phyloP scores from a whole-genome alignment of 2,329 filamentous ascomycete genomes.

The Colletotrichum liriopes region DNA sequence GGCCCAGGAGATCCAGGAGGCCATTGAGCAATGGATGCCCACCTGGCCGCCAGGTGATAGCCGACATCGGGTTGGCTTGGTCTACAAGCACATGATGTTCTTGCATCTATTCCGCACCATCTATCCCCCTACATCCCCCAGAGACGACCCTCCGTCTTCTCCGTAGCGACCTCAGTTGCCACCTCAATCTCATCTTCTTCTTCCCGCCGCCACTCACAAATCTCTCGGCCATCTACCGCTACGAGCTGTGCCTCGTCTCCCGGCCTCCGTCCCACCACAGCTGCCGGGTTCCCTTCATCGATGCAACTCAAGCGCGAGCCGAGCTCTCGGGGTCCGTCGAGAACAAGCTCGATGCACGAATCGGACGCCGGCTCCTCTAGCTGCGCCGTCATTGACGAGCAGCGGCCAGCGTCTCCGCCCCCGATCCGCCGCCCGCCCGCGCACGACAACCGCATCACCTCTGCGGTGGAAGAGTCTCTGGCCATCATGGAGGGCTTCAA shows the following conservation, averaged over 20 bases:
- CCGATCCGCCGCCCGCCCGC: conserved; percentile 63
- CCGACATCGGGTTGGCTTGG: conserved; percentile 68
- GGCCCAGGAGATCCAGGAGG: conserved; percentile 82
- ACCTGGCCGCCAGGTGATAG: conserved; percentile 71
- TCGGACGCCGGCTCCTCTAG: conserved; percentile 29
- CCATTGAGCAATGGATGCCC: conserved; percentile 82
- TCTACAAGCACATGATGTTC: conserved; percentile 79
- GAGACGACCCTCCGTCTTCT: conserved; percentile 38
- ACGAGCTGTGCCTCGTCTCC: conserved; percentile 56
- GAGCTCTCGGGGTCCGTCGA: conserved; percentile 53
- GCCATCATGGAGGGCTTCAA: conserved; percentile 69
- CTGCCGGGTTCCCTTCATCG: conserved; percentile 38
- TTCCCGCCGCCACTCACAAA: conserved; percentile 43
- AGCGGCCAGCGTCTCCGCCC: conserved; percentile 58
- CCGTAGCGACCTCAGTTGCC: conserved; percentile 43
- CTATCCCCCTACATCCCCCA: conserved; percentile 63
- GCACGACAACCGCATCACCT: conserved; percentile 66
- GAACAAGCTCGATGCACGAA: conserved; percentile 60
- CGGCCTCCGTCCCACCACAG: conserved; percentile 44
- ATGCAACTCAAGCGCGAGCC: conserved; percentile 52
- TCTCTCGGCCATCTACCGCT: conserved; percentile 41
- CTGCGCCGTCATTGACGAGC: conserved; percentile 37
- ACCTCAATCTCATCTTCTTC: conserved; percentile 41
- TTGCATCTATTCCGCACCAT: conserved; percentile 75
- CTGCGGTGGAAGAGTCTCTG: conserved; percentile 72